Base-by-base conservation (phyloP, 345 rosid species). In the Linum trigynum region DNA sequence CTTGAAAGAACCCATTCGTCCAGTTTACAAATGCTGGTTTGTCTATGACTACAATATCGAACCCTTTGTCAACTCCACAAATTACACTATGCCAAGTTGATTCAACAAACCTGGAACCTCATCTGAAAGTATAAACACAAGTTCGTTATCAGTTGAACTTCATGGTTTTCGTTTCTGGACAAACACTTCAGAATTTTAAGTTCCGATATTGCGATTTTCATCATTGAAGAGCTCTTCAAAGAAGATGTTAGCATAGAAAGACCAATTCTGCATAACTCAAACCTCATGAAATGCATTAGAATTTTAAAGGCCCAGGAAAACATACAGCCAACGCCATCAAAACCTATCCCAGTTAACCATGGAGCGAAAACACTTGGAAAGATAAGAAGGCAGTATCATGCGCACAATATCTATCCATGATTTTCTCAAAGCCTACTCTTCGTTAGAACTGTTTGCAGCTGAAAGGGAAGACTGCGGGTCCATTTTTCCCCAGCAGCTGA, bases 1-100 rank as follows among this genome's bases (percentile, higher is more conserved):
- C 70, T 85, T 81, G 79, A 90, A 92, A 72, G 98, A 92, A 60
- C 98, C 98, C 98, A 92, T 92, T 65, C 42, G 32, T 51, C 37
- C n/a, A 2, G 12, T 8, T 40, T 6, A n/a, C 9, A 7, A 14
- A 6, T 16, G 5, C 5, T 12, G 48, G 9, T 43, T 38, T 40
- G 16, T 5, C 4, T 17, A 38, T 51, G 38, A 12, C 16, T 39
- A 45, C 10, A 15, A 37, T 53, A 3, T 10, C 43, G 55, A 43
- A 42, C 39, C 9, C 39, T 59, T 39, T 38, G 32, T 39, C 32
- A 14, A 8, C 39, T 38, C 17, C 11, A 11, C 32, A 32, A n/a
- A 23, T 41, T 37, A 61, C 15, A 3, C 40, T 39, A 35, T 32
- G 12, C 42, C 37, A 65, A 14, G 23, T 16, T 41, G 66, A 65